Percentiles rank a stretch among this genome's conserved stretches.
These are phyloP conservation scores for Ophiostoma montium DNA, from an alignment of 2,329 filamentous ascomycete genomes.

Conservation along the genomic window DNA sequence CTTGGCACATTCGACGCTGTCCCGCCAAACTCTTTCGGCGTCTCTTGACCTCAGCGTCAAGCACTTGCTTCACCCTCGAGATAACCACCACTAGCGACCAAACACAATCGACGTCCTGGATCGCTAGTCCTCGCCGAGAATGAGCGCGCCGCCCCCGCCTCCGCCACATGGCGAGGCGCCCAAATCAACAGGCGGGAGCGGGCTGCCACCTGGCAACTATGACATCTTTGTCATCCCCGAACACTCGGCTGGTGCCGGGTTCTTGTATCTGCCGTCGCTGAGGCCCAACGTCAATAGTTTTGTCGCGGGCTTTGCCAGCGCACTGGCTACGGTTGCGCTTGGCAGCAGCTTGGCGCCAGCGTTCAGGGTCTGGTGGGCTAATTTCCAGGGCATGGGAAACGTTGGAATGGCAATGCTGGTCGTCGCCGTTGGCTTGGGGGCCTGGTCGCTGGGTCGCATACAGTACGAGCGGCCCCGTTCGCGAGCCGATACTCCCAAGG, in stretches of 20 bases:
- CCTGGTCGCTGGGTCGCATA: conserved; percentile 61
- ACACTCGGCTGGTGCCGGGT: conserved; percentile 76
- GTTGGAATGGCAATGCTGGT: conserved; percentile 60
- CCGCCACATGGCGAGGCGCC: conserved; percentile 74
- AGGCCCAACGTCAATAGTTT: conserved; percentile 82
- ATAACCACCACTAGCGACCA: neutral
- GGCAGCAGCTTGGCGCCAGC: conserved; percentile 61
- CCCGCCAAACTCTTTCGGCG: neutral
- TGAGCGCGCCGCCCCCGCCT: conserved; percentile 60
- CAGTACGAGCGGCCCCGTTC: conserved; percentile 31
- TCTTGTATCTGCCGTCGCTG: conserved; percentile 86
- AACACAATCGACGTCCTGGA: conserved; percentile 3
- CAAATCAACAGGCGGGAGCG: conserved; percentile 40
- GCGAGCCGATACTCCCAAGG: neutral
- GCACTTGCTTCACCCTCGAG: neutral
- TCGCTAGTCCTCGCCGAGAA: conserved; percentile 18
- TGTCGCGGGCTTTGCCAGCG: conserved; percentile 68
- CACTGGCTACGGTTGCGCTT: conserved; percentile 57
- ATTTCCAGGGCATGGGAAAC: conserved; percentile 57
- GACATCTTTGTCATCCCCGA: conserved; percentile 96
- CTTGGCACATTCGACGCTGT: neutral
- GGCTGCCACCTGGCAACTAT: conserved; percentile 75
- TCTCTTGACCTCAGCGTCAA: conserved; percentile 4
- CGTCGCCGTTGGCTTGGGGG: conserved; percentile 57
- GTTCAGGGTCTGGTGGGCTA: conserved; percentile 57